These are phyloP conservation scores for Talaromyces marneffei DNA, from an alignment of 2,329 filamentous ascomycete genomes.

Conservation along the genomic window DNA sequence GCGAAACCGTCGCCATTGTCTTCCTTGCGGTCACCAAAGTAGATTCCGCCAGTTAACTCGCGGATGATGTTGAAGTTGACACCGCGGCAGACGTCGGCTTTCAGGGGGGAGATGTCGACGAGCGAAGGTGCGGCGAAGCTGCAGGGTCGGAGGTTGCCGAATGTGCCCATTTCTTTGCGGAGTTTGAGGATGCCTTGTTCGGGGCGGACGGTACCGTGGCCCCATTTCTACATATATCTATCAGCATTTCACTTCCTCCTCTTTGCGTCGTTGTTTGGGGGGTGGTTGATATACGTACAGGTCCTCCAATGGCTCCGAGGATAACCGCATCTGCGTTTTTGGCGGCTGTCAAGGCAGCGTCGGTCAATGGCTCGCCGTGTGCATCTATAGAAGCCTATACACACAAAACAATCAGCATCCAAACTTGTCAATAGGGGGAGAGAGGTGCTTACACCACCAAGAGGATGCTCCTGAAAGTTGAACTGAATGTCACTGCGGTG, in stretches of 20 bases:
- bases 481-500: constrained; percentile 68
- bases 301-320: constrained; percentile 90
- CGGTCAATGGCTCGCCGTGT: constrained; percentile 70
- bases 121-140: constrained; percentile 87
- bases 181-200: constrained; percentile 88
- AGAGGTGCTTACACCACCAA: constrained; percentile 73
- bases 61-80: constrained; percentile 91
- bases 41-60: constrained; percentile 87
- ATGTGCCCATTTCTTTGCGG: constrained; percentile 88
- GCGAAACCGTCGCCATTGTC: constrained; percentile 66
- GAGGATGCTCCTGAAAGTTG: constrained; percentile 81
- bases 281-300: constrained; percentile 45
- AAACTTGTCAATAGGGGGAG: background rate
- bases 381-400: constrained; percentile 79
- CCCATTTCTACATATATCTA: constrained; percentile 63
- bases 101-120: constrained; percentile 78
- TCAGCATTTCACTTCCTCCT: background rate
- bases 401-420: background rate
- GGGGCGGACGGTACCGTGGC: constrained; percentile 77
- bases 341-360: constrained; percentile 74
- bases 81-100: constrained; percentile 75
- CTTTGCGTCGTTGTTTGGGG: background rate
- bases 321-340: constrained; percentile 84
- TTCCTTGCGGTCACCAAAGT: constrained; percentile 88
- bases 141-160: constrained; percentile 92